phyloP scores from a whole-genome alignment of 2,329 filamentous ascomycete species.

The Ophidiomyces ophidiicola region DNA sequence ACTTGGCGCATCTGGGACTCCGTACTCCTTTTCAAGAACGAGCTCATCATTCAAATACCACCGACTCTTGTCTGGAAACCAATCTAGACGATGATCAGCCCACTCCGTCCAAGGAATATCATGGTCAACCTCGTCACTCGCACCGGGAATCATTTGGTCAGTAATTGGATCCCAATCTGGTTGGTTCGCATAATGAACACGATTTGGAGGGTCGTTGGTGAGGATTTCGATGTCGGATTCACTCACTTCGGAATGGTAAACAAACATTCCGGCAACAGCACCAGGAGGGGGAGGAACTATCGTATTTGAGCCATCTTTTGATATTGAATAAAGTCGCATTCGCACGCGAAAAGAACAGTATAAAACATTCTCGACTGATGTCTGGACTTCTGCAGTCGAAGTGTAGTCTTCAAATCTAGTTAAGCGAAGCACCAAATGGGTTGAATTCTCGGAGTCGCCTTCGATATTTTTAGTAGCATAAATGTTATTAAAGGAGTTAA shows the following conservation, averaged over 20 bases:
- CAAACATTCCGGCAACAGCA: constrained; percentile 42
- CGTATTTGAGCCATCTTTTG: constrained; percentile 1
- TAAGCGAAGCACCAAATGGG: constrained; percentile 39
- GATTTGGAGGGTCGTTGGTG: constrained; percentile 35
- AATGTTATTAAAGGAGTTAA: constrained; percentile 38
- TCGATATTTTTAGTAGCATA: constrained; percentile 30
- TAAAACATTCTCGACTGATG: constrained; percentile 33
- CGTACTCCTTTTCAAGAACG: constrained; percentile 24
- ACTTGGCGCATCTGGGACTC: constrained; percentile 28
- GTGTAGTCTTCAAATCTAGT: constrained; percentile 34
- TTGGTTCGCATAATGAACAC: constrained; percentile 35
- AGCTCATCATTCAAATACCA: constrained; percentile 29
- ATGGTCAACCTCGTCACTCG: constrained; percentile 22
- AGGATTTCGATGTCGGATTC: constrained; percentile 45
- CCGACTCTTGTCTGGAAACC: constrained; percentile 25
- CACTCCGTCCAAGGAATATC: constrained; percentile 30
- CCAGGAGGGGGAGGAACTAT: constrained; percentile 29
- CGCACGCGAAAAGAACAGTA: constrained; percentile 39
- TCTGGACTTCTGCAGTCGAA: constrained; percentile 40
- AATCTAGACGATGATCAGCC: constrained; percentile 33
- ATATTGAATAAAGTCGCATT: constrained; percentile 28
- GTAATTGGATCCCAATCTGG: constrained; percentile 30
- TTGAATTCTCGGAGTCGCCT: constrained; percentile 19
- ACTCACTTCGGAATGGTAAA: constrained; percentile 35
- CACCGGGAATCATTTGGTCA: constrained; percentile 25